These are phyloP conservation scores for Trichophaea hybrida DNA, from an alignment of 2,329 filamentous ascomycete species.

Conservation along the genomic window DNA sequence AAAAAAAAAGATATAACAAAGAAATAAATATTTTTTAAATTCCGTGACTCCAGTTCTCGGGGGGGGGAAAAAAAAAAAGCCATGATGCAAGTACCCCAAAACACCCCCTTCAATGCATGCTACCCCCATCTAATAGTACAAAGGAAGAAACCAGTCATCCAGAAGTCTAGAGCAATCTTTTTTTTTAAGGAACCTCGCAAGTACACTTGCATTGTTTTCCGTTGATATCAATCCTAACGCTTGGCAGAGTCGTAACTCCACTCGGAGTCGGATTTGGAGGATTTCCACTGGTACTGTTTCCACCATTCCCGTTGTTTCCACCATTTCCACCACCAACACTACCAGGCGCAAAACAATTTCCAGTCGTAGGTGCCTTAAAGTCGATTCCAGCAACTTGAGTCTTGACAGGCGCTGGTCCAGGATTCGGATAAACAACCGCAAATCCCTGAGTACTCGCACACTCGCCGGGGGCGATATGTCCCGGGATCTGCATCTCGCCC, in stretches of 20 bases:
- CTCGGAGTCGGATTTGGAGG: not conserved
- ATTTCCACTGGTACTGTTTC: not conserved
- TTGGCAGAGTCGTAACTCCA: not conserved
- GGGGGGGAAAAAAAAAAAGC: too few species aligned
- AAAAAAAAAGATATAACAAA: too few species aligned
- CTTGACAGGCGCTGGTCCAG: constrained; percentile 42
- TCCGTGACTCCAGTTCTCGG: too few species aligned
- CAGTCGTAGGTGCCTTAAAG: constrained; percentile 14
- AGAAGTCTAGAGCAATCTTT: too few species aligned
- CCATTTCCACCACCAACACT: not conserved
- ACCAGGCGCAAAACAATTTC: constrained; percentile 7
- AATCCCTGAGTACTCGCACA: constrained; percentile 45
- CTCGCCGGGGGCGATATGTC: constrained; percentile 31
- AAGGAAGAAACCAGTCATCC: too few species aligned
- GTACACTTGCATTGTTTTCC: not conserved
- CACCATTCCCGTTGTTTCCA: not conserved
- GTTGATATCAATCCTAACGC: not conserved
- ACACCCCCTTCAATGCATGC: too few species aligned
- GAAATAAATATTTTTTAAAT: too few species aligned
- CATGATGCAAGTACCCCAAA: too few species aligned
- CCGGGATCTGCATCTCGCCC: constrained; percentile 40
- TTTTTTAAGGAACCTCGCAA: not conserved
- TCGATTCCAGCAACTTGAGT: constrained; percentile 16
- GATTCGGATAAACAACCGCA: constrained; percentile 51
- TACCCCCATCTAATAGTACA: too few species aligned